Evolutionary conservation across 768 basidiomycete genomes (phyloP).

Genomic region (Naganishia kalamii): DNA sequence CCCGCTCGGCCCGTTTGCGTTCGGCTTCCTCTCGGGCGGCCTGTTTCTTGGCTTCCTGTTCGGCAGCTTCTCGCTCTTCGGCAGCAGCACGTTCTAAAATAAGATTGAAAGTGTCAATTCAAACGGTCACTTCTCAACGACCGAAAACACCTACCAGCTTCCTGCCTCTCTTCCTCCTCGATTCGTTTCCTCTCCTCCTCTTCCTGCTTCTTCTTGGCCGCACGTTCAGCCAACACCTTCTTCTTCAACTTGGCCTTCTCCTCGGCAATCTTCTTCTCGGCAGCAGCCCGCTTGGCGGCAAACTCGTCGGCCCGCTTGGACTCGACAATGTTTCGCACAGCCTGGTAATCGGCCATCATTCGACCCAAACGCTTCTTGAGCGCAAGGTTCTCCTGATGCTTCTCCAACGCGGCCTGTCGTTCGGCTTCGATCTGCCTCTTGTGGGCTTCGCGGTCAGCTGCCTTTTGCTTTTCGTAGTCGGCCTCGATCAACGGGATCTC

Average conservation of each 20-base stretch:
- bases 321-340: constrained; percentile 55
- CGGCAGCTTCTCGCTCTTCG: constrained; percentile 49
- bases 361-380: constrained; percentile 68
- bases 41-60: constrained; percentile 62
- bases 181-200: constrained; percentile 50
- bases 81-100: constrained; percentile 23
- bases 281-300: constrained; percentile 55
- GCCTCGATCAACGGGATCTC: constrained; percentile 75
- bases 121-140: constrained; percentile 8
- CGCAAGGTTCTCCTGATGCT: constrained; percentile 62
- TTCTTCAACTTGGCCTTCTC: constrained; percentile 71
- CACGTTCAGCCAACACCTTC: constrained; percentile 56
- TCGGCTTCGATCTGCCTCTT: constrained; percentile 58
- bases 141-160: constrained; percentile 34
- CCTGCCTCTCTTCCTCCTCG: constrained; percentile 37
- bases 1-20: constrained; percentile 53
- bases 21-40: constrained; percentile 47
- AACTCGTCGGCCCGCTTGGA: constrained; percentile 62
- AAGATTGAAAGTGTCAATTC: background rate
- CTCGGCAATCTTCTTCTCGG: constrained; percentile 66
- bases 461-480: constrained; percentile 83
- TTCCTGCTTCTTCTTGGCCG: constrained; percentile 52
- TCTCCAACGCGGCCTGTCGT: constrained; percentile 54
- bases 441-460: constrained; percentile 65
- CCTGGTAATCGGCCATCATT: constrained; percentile 65